These are phyloP conservation scores for Rosa lucieae DNA, from an alignment of 306 rosid genomes.

Conservation along the genomic window DNA sequence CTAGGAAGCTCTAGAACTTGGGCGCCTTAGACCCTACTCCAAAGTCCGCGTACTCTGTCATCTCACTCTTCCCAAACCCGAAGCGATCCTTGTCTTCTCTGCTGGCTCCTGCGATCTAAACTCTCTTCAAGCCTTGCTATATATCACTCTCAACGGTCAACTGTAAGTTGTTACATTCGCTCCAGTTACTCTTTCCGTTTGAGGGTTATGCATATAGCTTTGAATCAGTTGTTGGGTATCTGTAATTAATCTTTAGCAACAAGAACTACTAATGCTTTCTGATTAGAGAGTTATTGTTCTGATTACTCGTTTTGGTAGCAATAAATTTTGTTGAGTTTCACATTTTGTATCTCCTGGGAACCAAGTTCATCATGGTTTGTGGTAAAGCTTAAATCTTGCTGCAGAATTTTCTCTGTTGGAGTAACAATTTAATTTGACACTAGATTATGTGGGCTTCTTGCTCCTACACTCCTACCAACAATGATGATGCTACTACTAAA, in stretches of 20 bases:
- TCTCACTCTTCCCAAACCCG: background rate
- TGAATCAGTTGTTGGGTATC: background rate
- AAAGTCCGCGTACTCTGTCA: background rate
- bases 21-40: background rate
- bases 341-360: background rate
- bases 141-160: background rate
- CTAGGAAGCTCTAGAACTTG: slow-evolving; percentile 19
- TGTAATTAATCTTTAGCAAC: background rate
- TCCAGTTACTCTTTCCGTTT: background rate
- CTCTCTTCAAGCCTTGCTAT: background rate
- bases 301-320: background rate
- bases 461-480: no score
- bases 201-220: background rate
- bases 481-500: background rate
- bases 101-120: background rate
- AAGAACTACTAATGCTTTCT: background rate
- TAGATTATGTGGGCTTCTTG: background rate
- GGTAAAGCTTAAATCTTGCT: background rate
- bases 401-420: background rate
- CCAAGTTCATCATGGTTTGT: background rate
- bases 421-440: background rate
- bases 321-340: background rate
- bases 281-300: background rate
- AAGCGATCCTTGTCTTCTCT: background rate
- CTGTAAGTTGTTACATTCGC: slow-evolving; percentile 13